These are phyloP conservation scores for Vitis labrusca DNA, from an alignment of 164 flowering plant species.

Conservation along the genomic window DNA sequence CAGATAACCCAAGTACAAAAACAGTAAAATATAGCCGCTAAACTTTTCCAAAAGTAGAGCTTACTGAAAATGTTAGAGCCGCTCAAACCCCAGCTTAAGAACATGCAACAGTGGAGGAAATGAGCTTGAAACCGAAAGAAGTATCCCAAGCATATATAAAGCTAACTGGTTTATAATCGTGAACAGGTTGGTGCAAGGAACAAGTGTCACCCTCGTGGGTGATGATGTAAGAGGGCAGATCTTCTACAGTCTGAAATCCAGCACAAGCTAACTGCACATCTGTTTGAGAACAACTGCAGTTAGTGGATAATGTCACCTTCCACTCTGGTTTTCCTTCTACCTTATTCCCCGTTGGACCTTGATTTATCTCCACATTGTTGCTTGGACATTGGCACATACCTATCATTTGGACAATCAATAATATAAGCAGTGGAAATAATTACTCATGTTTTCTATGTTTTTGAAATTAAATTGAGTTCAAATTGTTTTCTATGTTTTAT, in stretches of 20 bases:
- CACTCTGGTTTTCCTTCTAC: background rate
- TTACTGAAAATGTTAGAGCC: background rate
- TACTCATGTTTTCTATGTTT: too few species aligned
- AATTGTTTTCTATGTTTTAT: too few species aligned
- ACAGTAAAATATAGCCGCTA: background rate
- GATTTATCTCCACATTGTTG: background rate
- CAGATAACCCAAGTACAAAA: too few species aligned
- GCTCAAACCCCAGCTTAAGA: background rate
- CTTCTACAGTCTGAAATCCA: background rate
- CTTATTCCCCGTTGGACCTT: background rate
- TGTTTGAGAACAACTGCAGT: background rate
- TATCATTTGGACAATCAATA: too few species aligned
- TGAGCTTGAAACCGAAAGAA: background rate
- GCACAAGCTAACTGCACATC: background rate
- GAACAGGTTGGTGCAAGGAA: background rate
- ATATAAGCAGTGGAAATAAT: too few species aligned
- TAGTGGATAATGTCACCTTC: background rate
- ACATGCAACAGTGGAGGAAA: background rate
- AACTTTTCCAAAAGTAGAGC: too few species aligned
- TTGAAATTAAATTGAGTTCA: too few species aligned
- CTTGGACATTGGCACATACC: background rate
- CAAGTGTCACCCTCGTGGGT: background rate
- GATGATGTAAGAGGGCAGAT: background rate
- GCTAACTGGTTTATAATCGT: background rate
- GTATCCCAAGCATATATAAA: constrained; percentile 4